A percentile compares a stretch with the other conserved stretches of the same genome.
phyloP scores from a whole-genome alignment of 228 moss, liverwort and hornwort genomes.

The Sphagnum magellanicum region DNA sequence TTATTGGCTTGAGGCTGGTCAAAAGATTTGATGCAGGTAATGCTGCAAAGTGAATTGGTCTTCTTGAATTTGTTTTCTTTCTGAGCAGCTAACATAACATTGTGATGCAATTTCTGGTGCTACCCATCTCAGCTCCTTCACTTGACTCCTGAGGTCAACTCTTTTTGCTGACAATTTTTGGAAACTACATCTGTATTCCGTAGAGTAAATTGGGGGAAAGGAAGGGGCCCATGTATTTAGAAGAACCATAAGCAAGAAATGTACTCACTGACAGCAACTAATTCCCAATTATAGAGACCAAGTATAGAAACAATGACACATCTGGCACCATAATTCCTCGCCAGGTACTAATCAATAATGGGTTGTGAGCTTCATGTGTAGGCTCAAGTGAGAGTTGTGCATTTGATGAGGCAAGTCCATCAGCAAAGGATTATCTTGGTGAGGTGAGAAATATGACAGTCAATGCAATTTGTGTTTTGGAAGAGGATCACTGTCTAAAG shows the following conservation, averaged over 20 bases:
- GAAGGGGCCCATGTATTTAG: neutral
- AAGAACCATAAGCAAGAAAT: too few species aligned
- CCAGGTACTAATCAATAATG: too few species aligned
- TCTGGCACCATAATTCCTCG: too few species aligned
- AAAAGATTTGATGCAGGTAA: constrained; percentile 27
- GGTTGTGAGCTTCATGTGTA: constrained; percentile 4
- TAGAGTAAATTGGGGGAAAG: neutral
- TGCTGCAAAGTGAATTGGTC: neutral
- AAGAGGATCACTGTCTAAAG: too few species aligned
- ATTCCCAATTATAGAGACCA: neutral
- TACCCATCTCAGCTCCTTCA: neutral
- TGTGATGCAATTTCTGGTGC: neutral
- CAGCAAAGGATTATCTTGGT: constrained; percentile 83
- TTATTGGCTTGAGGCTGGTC: constrained; percentile 32
- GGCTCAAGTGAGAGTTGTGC: constrained; percentile 88
- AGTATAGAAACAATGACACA: too few species aligned
- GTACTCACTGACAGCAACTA: neutral
- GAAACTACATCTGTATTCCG: neutral
- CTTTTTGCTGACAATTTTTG: neutral
- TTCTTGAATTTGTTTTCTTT: neutral
- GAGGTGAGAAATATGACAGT: constrained; percentile 32
- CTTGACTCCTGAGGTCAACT: constrained; percentile 26
- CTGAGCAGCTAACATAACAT: neutral
- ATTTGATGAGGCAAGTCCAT: constrained; percentile 91
- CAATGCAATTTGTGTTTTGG: too few species aligned